phyloP scores from a whole-genome alignment of 129 eudicot genomes.

The Oenanthe sinensis region DNA sequence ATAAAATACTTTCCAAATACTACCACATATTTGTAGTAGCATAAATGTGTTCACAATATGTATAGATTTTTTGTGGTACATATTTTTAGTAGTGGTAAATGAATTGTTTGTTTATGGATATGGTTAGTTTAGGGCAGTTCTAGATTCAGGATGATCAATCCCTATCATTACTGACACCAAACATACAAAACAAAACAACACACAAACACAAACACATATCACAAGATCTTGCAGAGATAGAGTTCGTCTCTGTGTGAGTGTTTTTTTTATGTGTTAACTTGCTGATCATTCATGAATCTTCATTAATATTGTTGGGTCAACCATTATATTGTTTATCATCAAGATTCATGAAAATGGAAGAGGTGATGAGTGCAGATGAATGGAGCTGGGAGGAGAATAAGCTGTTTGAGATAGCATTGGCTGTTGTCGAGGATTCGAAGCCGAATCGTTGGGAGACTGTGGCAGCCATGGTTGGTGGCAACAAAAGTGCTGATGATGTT shows the following conservation, averaged over 20 bases:
- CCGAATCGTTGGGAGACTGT: conserved; percentile 17
- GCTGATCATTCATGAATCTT: not conserved
- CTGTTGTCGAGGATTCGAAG: conserved; percentile 7
- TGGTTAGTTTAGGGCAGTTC: conserved; percentile 11
- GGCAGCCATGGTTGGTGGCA: conserved; percentile 24
- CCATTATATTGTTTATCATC: not conserved
- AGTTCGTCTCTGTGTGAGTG: not conserved
- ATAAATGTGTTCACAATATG: not conserved
- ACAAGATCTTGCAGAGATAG: not conserved
- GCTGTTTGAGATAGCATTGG: conserved; percentile 22
- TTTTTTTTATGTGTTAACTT: not conserved
- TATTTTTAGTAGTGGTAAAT: not conserved
- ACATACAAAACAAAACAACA: not conserved
- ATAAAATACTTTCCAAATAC: not conserved
- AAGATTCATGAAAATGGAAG: conserved; percentile 4
- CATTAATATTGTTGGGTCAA: not conserved
- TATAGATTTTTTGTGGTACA: not conserved
- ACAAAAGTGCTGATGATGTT: conserved; percentile 17
- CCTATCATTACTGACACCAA: conserved; percentile 10
- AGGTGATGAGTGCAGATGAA: not conserved
- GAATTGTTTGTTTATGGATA: not conserved
- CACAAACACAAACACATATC: not conserved
- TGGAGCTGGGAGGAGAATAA: conserved; percentile 30
- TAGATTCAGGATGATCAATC: conserved; percentile 6
- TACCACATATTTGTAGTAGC: not conserved